A percentile compares a stretch with the other conserved stretches of the same genome.
Conservation (phyloP, 768 basidiomycete genomes). For the Suillus tomentosus region DNA sequence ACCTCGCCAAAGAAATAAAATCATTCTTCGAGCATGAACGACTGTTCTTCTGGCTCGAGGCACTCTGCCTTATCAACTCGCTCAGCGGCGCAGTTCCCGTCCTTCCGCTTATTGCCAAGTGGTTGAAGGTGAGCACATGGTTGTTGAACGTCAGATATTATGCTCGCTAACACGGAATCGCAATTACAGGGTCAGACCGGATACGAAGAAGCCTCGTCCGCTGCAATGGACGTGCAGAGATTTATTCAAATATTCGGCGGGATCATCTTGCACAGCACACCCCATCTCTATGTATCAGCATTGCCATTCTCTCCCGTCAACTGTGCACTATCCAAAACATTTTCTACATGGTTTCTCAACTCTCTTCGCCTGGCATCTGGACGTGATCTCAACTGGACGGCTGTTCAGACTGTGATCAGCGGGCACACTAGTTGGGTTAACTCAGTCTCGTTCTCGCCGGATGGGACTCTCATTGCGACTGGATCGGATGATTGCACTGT, state of each 20-base stretch:
- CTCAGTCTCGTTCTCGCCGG: neutral
- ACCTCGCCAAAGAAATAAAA: neutral
- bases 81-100: neutral
- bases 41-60: neutral
- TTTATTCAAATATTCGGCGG: neutral
- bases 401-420: neutral
- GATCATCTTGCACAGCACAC: neutral
- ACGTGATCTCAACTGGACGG: neutral
- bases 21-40: neutral
- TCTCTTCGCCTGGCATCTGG: conserved; percentile 3
- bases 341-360: conserved; percentile 13
- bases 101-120: neutral
- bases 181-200: neutral
- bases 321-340: conserved; percentile 20
- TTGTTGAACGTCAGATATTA: neutral
- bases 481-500: neutral
- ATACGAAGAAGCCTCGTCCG: neutral
- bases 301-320: conserved; percentile 35
- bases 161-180: neutral
- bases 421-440: rapidly evolving
- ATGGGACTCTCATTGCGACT: conserved; percentile 7
- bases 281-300: conserved; percentile 23
- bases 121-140: neutral
- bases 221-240: neutral
- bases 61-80: neutral